Conservation (phyloP, 352 stramenopile species). For the Phytophthora tubulina region DNA sequence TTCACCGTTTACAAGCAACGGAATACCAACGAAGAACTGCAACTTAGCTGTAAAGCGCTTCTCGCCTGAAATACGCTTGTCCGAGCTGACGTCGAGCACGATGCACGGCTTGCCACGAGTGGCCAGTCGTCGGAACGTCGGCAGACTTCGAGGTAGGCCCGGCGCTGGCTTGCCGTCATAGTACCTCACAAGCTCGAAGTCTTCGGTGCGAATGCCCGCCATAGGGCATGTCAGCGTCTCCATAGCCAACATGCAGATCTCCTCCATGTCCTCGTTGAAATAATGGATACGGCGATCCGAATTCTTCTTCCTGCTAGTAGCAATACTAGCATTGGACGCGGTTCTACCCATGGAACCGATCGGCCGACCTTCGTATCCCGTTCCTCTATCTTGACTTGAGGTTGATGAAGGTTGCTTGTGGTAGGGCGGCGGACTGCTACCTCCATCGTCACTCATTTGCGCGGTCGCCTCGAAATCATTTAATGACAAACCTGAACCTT, state of each 20-base stretch:
- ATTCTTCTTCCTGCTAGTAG: conserved; percentile 48
- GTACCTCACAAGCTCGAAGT: conserved; percentile 90
- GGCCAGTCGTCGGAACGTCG: conserved; percentile 88
- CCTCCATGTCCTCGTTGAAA: conserved; percentile 91
- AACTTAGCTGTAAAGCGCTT: conserved; percentile 86
- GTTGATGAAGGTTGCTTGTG: conserved; percentile 31
- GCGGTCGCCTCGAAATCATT: conserved; percentile 56
- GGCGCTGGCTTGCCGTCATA: conserved; percentile 62
- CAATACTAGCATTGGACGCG: conserved; percentile 45
- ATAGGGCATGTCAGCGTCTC: conserved; percentile 88
- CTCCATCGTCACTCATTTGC: conserved; percentile 44
- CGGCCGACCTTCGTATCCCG: conserved; percentile 39
- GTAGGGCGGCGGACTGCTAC: conserved; percentile 37
- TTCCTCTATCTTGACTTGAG: conserved; percentile 44
- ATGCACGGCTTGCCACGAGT: conserved; percentile 90
- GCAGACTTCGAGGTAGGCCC: conserved; percentile 77
- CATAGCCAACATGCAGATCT: conserved; percentile 91
- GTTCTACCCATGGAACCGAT: conserved; percentile 47
- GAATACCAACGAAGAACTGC: conserved; percentile 91
- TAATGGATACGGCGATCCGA: conserved; percentile 78
- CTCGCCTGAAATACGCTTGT: conserved; percentile 90
- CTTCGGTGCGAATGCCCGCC: conserved; percentile 87
- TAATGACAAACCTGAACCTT: conserved; percentile 53
- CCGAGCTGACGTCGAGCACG: conserved; percentile 86
- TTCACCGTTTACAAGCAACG: conserved; percentile 84